These are phyloP conservation scores for Flagelloscypha sp. DNA, from an alignment of 768 basidiomycete species.

Conservation along the genomic window DNA sequence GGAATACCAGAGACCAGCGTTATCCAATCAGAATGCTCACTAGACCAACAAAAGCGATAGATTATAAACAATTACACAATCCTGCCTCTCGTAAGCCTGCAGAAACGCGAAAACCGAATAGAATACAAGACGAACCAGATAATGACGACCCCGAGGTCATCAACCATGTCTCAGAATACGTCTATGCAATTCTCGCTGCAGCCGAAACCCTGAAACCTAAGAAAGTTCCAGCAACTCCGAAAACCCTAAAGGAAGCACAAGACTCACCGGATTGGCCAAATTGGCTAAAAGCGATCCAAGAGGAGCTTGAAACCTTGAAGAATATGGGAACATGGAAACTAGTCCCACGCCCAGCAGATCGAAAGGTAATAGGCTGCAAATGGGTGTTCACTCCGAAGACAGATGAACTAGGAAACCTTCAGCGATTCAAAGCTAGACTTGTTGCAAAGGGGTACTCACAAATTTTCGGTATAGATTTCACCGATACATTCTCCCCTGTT, in stretches of 20 bases:
- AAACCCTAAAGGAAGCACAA: conserved; percentile 17
- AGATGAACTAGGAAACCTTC: conserved; percentile 22
- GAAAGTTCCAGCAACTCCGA: conserved; percentile 10
- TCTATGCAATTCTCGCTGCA: not conserved
- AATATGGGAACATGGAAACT: conserved; percentile 23
- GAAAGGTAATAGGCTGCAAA: conserved; percentile 19
- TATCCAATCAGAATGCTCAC: too few species aligned
- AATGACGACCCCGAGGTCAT: too few species aligned
- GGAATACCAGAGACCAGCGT: too few species aligned
- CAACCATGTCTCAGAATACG: conserved; percentile 12
- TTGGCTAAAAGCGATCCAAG: not conserved
- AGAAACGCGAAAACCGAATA: too few species aligned
- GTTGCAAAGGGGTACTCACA: conserved; percentile 22
- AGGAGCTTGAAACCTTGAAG: conserved; percentile 16
- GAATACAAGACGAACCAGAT: too few species aligned
- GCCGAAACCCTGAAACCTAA: too few species aligned
- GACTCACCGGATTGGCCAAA: conserved; percentile 3
- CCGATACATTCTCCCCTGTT: conserved; percentile 15
- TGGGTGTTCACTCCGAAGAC: conserved; percentile 29
- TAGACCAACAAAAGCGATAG: too few species aligned
- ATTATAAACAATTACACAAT: too few species aligned
- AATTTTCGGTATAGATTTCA: conserved; percentile 18
- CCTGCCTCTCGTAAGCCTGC: too few species aligned
- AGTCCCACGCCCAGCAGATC: conserved; percentile 14
- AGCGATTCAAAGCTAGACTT: conserved; percentile 21